A percentile compares a stretch with the other conserved stretches of the same genome.
Evolutionary conservation across 768 basidiomycete genomes (phyloP).

Genomic region (Xerocomellus chrysenteron): DNA sequence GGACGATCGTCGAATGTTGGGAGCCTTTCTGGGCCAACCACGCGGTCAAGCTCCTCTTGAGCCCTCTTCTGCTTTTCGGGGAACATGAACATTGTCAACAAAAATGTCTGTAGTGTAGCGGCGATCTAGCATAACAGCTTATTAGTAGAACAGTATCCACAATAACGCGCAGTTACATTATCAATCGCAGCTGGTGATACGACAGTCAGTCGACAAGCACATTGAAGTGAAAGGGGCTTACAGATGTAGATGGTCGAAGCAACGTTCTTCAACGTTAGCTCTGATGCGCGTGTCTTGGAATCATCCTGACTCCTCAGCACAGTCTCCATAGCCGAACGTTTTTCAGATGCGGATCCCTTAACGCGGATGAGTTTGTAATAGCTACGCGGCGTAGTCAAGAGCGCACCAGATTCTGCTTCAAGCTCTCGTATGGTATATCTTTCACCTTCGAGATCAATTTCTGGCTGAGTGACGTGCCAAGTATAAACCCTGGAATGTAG

Average conservation of each 20-base stretch:
- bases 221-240: background rate
- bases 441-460: background rate
- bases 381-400: background rate
- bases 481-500: background rate
- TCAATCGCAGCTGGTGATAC: background rate
- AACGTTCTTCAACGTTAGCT: background rate
- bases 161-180: background rate
- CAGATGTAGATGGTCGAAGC: background rate
- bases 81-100: slow-evolving; percentile 16
- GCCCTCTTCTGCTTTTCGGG: slow-evolving; percentile 17
- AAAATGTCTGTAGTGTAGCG: slow-evolving; percentile 4
- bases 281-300: background rate
- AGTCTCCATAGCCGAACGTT: background rate
- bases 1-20: slow-evolving; percentile 16
- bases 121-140: slow-evolving; percentile 14
- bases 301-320: background rate
- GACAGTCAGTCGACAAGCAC: background rate
- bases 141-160: background rate
- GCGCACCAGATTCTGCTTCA: slow-evolving; percentile 44
- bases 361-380: background rate
- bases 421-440: slow-evolving; percentile 38
- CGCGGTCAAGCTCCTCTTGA: slow-evolving; percentile 16
- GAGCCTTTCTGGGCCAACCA: slow-evolving; percentile 11
- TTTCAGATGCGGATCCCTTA: background rate
- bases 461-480: background rate